These are phyloP conservation scores for Terana coerulea DNA, from an alignment of 768 basidiomycete genomes.

Conservation along the genomic window DNA sequence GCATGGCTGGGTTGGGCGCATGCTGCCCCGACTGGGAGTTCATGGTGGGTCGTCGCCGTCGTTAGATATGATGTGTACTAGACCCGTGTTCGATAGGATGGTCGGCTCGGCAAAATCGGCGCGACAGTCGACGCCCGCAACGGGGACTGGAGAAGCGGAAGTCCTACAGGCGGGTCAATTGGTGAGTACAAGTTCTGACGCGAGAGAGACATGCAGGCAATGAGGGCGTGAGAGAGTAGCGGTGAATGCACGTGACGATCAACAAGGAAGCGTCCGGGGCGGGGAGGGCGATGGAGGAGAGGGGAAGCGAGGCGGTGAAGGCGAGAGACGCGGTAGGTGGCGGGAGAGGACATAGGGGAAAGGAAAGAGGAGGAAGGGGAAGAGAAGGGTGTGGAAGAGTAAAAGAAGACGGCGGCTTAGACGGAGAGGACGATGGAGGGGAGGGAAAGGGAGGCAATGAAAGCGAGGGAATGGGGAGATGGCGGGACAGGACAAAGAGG, in stretches of 20 bases:
- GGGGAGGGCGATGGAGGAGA: neutral
- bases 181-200: neutral
- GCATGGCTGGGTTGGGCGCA: slow-evolving; percentile 10
- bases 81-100: neutral
- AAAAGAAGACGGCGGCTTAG: slow-evolving; percentile 5
- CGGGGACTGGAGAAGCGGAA: neutral
- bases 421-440: neutral
- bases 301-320: neutral
- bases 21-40: slow-evolving; percentile 11
- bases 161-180: neutral
- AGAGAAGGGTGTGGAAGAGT: neutral
- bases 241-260: slow-evolving; percentile 10
- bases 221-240: slow-evolving; percentile 3
- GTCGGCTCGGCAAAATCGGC: too few relatives aligned
- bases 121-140: too few relatives aligned
- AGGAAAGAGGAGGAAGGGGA: neutral
- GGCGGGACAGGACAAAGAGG: neutral
- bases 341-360: neutral
- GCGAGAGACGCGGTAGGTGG: neutral
- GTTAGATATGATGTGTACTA: neutral
- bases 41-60: slow-evolving; percentile 4
- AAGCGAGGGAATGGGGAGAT: neutral
- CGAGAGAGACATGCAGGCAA: neutral
- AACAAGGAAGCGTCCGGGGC: neutral
- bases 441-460: neutral